Conservation (phyloP, 768 basidiomycete species). For the Panellus pusillus region DNA sequence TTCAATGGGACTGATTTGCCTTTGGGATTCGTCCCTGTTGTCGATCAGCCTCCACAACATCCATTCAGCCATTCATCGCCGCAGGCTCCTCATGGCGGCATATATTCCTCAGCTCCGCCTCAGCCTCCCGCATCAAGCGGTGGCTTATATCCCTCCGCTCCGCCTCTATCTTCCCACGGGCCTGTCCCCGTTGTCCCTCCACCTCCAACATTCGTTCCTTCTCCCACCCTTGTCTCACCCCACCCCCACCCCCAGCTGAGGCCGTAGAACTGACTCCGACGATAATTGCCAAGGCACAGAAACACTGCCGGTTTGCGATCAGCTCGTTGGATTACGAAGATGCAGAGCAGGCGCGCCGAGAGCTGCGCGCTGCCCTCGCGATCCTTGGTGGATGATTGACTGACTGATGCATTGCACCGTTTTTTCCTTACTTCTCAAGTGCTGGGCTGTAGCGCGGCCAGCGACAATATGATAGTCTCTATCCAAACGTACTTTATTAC, state of each 20-base stretch:
- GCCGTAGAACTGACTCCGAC: conserved; percentile 58
- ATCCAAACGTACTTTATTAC: too few relatives aligned
- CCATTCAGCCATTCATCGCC: background rate
- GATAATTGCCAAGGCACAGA: conserved; percentile 77
- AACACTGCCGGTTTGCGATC: conserved; percentile 90
- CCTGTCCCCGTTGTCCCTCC: conserved; percentile 29
- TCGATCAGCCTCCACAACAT: conserved; percentile 14
- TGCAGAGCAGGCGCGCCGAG: conserved; percentile 78
- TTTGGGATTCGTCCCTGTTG: conserved; percentile 22
- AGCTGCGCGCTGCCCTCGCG: conserved; percentile 74
- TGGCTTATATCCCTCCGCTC: conserved; percentile 7
- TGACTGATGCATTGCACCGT: too few relatives aligned
- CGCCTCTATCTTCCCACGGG: conserved; percentile 21
- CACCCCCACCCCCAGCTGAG: conserved; percentile 27
- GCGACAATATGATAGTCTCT: too few relatives aligned
- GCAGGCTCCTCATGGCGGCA: conserved; percentile 3
- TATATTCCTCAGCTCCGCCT: conserved; percentile 20
- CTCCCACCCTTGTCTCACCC: conserved; percentile 23
- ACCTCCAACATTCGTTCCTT: conserved; percentile 22
- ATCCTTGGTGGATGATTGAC: conserved; percentile 52
- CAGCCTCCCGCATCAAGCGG: conserved; percentile 6
- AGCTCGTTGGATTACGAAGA: conserved; percentile 97
- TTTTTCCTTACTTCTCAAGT: conserved; percentile 2
- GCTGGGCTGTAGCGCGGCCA: background rate
- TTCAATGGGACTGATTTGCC: conserved; percentile 9